These are phyloP conservation scores for Chenopodium suecicum DNA, from an alignment of 148 eudicot genomes.

Conservation along the genomic window DNA sequence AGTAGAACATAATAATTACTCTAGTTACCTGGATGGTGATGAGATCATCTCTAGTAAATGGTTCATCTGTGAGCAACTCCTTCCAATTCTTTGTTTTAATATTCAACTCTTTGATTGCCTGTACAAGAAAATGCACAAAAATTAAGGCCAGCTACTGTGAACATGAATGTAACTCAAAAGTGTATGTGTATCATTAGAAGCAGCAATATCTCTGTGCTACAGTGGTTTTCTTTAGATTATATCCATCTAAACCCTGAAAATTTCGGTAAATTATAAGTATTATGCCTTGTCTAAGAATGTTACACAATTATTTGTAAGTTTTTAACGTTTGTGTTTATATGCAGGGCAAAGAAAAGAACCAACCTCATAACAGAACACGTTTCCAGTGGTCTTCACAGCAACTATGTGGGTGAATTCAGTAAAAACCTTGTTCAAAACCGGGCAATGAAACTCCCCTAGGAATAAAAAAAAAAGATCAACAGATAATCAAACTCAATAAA, in stretches of 20 bases:
- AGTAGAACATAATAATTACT: not conserved
- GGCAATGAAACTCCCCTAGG: constrained; percentile 87
- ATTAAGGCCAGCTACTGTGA: not conserved
- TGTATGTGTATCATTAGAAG: not conserved
- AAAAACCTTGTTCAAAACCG: constrained; percentile 92
- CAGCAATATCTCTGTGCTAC: not conserved
- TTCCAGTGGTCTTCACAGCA: constrained; percentile 75
- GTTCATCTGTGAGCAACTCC: constrained; percentile 96
- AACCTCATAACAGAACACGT: constrained; percentile 94
- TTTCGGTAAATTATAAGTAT: not conserved
- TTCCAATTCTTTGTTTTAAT: constrained; percentile 95
- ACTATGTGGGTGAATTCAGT: constrained; percentile 97
- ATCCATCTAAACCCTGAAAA: not conserved
- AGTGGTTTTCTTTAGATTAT: not conserved
- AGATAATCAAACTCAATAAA: not conserved
- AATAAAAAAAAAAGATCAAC: not conserved
- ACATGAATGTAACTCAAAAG: not conserved
- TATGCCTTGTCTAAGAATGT: not conserved
- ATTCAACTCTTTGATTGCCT: constrained; percentile 97
- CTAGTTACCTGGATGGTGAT: constrained; percentile 80
- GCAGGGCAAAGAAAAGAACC: constrained; percentile 32
- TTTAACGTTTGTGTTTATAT: not conserved
- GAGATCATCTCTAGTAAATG: constrained; percentile 75
- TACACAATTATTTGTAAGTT: not conserved
- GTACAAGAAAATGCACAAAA: constrained; percentile 8